Evolutionary conservation across 2,329 filamentous ascomycete genomes (phyloP), one percentile per base, ranked within the genome.

Genomic region (Pseudocercospora crystallina): DNA sequence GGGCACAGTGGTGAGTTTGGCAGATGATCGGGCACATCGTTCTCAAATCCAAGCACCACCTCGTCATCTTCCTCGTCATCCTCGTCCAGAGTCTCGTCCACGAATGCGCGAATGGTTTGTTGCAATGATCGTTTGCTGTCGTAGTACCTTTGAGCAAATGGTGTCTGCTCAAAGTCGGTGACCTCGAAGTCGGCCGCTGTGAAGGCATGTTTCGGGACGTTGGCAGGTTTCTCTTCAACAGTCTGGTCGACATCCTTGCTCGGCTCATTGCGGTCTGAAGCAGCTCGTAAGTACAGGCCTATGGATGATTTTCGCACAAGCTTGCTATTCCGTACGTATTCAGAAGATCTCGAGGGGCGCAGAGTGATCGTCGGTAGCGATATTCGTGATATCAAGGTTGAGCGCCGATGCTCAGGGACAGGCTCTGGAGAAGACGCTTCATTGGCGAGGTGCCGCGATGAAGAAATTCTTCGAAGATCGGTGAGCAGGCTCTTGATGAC

Each of bases 1-100:
- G 73, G 73, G 52, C 73, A 76, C 5, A 75, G 59, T 5, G 71
- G 72, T 44, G 72, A 74, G 39, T 50, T 69, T 11, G 69, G 69
- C 8, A 75, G 54, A 57, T 76, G 73, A 48, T 76, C 73, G 2
- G 73, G 73, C 8, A 73, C 61, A 40, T 71, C 65, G 8, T 69
- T 51, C 20, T 70, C 67, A 52, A 71, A 65, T 11, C 61, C 59
- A 33, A 61, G 49, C 8, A 56, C 43, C 2, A 57, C 52, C 13
- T 63, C 56, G 9, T 62, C 58, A 26, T 53, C 56, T 10, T 43
- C 51, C 14, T 57, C 54, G 10, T 59, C 59, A 17, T 61, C 60
- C 17, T 60, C 56, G 12, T 56, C 53, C 15, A 64, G 48, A 8
- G 56, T 57, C 20, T 63, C 57, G 8, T 62, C 59, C 13, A 67